Evolutionary conservation across 768 basidiomycete species (phyloP), one percentile per base, ranked within the genome.

Genomic region (Boletus edulis): DNA sequence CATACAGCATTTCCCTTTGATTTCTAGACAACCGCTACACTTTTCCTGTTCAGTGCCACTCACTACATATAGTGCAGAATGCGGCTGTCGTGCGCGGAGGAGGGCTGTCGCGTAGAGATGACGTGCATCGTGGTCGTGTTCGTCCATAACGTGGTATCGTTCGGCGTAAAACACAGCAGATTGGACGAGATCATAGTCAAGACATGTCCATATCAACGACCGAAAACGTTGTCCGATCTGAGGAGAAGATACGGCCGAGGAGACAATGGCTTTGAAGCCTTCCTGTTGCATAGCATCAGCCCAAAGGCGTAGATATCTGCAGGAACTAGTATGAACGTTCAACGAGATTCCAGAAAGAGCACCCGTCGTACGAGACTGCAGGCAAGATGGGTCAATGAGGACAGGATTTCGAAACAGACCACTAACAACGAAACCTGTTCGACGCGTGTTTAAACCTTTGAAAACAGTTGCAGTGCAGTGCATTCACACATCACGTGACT

Each of bases 121-220:
- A 53, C 89, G 82, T 60, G 91, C 84, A 66, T 90, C 86, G 68
- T 95, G 93, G 71, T 83, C 84, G 31, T 75, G 69, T 57, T 79
- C 76, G 71, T 89, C 85, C 70, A 90, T 73, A 39, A 84, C 81
- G 68, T 80, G 87, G 69, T 90, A 90, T 59, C 91, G 76, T 73
- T 95, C 94, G 35, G 92, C 91, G 74, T 90, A 90, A 76, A 96
- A 96, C 44, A 91, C 81, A 39, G 93, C 92, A 13, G 91, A 85
- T 70, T 80, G 82, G 62, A 81, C 77, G 43, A 94, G 83, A 64
- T 88, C 87, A 51, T 84, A 80, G 75, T 94, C 91, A 55, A 94
- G 84, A 73, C 85, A 91, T 62, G 84, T 83, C 90, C 91, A 92
- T 64, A 92, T 78, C 58, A 94, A 78, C 49, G 81, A 75, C 60